Evolutionary conservation across 768 basidiomycete species (phyloP), one percentile per base, ranked within the genome.

Genomic region (Cyclocybe cylindracea): DNA sequence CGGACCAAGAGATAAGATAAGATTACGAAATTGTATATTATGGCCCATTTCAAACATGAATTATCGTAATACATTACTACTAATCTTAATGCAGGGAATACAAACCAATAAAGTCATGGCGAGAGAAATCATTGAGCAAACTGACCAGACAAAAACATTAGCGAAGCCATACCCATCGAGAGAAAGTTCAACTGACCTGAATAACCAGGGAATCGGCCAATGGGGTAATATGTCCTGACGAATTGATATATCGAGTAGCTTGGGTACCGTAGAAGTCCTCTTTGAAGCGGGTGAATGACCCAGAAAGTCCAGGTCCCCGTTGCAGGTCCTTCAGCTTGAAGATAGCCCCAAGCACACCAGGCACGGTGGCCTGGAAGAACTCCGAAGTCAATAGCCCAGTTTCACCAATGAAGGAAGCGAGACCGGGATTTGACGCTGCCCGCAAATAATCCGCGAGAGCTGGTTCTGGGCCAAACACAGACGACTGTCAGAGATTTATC

Each of bases 131-230:
- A 48, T 39, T 48, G 46, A 24, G 49, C 49, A 6, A 44, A 33
- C 41, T 34, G 7, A 16, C 38, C 33, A 34, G 44, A 48, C 46
- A 32, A 33, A 47, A 13, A 40, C 10, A 44, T 39, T 35, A 24
- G 39, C 34, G n/a, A 16, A 7, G 24, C 11, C 10, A 32, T 4
- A 7, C 10, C 18, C 13, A 33, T 44, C 35, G 24, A 24, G 24
- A 24, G 24, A 16, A 16, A 24, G 24, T 24, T 24, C 24, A 43
- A 35, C 57, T 51, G 31, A 66, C 64, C 54, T 74, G 59, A 31
- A 78, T 58, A 51, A 74, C 61, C 51, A 81, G 61, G 24, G 77
- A 75, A 42, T 76, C 74, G 0, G 78, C 72, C 67, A 72, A 78
- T 10, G 75, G 75, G 2, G 69, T 68, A 7, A 76, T 61, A 33